Conservation (phyloP, 2,329 filamentous ascomycete genomes). For the Monilinia laxa region DNA sequence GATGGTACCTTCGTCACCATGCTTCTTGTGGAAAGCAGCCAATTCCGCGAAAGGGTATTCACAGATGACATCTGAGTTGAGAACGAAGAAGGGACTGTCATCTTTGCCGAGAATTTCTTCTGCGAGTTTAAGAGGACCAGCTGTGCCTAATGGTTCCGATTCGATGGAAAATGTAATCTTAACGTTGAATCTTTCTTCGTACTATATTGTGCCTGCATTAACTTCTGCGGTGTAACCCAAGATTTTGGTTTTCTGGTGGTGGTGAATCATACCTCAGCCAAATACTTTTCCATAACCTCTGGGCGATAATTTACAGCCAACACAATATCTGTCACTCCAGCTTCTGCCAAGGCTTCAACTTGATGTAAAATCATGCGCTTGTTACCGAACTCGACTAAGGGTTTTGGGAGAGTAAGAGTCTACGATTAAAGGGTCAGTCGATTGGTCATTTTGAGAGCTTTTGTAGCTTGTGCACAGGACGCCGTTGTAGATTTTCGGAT, state of each 20-base stretch:
- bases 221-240: slow-evolving; percentile 27
- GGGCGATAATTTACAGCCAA: slow-evolving; percentile 98
- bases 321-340: slow-evolving; percentile 95
- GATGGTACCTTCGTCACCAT: slow-evolving; percentile 96
- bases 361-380: slow-evolving; percentile 99
- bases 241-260: background rate
- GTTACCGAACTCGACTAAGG: slow-evolving; percentile 97
- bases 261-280: slow-evolving; percentile 70
- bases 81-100: slow-evolving; percentile 92
- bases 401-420: slow-evolving; percentile 96
- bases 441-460: slow-evolving; percentile 29
- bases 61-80: slow-evolving; percentile 98
- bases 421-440: slow-evolving; percentile 43
- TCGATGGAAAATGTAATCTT: slow-evolving; percentile 98
- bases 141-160: slow-evolving; percentile 90
- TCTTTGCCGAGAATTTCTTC: slow-evolving; percentile 92
- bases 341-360: slow-evolving; percentile 88
- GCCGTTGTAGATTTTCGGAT: slow-evolving; percentile 26
- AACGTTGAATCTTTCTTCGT: slow-evolving; percentile 88
- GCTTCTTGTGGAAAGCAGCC: slow-evolving; percentile 84
- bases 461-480: slow-evolving; percentile 23
- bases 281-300: slow-evolving; percentile 92
- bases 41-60: slow-evolving; percentile 93
- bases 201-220: slow-evolving; percentile 50
- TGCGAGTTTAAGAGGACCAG: slow-evolving; percentile 91